phyloP scores from a whole-genome alignment of 1,139 yeast genomes.

The Diutina ranongensis region DNA sequence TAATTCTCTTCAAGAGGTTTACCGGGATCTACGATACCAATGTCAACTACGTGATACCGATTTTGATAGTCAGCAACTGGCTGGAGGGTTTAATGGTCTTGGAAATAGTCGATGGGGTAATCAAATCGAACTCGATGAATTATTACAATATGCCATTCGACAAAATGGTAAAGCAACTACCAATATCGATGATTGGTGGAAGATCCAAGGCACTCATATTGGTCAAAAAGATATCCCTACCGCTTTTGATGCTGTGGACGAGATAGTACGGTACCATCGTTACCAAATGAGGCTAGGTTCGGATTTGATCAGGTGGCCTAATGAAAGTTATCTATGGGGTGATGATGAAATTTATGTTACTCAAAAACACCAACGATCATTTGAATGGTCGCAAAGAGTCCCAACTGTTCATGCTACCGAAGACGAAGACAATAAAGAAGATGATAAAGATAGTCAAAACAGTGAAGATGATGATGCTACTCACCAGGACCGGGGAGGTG shows the following conservation, averaged over 20 bases:
- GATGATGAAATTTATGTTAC: not conserved
- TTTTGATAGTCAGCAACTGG: not conserved
- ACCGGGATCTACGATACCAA: conserved; percentile 51
- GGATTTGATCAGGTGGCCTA: not conserved
- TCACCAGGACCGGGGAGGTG: too few species aligned
- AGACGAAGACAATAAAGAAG: not conserved
- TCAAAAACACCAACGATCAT: not conserved
- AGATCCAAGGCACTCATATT: not conserved
- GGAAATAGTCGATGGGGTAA: not conserved
- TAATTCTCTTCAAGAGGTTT: conserved; percentile 47
- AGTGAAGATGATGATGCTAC: not conserved
- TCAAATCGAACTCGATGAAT: conserved; percentile 12
- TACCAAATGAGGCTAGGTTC: not conserved
- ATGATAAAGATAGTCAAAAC: not conserved
- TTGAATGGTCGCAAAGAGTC: not conserved
- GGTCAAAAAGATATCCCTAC: conserved; percentile 16
- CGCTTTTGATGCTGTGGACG: conserved; percentile 18
- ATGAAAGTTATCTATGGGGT: not conserved
- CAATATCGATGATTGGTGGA: conserved; percentile 5
- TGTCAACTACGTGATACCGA: conserved; percentile 25
- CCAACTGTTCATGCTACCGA: not conserved
- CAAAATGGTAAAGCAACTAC: conserved; percentile 14
- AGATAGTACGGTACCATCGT: conserved; percentile 10
- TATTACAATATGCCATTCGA: conserved; percentile 21
- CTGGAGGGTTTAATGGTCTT: not conserved